A percentile compares a stretch with the other conserved stretches of the same genome.
phyloP scores from a whole-genome alignment of 495 filamentous ascomycete species.

The Aspergillus olivimuriae region DNA sequence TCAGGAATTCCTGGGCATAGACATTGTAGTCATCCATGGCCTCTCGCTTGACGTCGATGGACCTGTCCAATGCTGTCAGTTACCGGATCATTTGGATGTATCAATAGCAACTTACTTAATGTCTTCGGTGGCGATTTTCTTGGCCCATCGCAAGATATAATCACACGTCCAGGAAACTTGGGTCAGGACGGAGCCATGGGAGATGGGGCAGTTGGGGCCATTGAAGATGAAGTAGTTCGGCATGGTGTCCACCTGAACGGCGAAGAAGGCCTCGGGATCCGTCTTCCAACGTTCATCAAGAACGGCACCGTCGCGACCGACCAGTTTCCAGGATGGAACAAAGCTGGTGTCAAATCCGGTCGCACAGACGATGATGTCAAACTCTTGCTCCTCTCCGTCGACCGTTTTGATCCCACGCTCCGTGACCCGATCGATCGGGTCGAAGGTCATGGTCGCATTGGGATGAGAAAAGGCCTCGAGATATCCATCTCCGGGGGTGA shows the following conservation, averaged over 20 bases:
- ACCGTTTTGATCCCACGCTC: conserved; percentile 36
- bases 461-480: conserved; percentile 27
- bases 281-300: conserved; percentile 19
- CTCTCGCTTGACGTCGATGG: conserved; percentile 28
- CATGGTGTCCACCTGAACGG: conserved; percentile 26
- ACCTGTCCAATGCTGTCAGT: not conserved
- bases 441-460: conserved; percentile 43
- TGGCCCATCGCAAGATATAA: conserved; percentile 37
- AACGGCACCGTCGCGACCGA: conserved; percentile 25
- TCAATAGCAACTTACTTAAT: conserved; percentile 26
- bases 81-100: not conserved
- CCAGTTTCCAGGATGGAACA: conserved; percentile 24
- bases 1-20: conserved; percentile 31
- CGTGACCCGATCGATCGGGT: conserved; percentile 43
- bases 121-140: conserved; percentile 36
- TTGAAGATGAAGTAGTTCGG: conserved; percentile 47
- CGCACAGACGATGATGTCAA: conserved; percentile 45
- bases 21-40: conserved; percentile 32
- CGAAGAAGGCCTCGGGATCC: conserved; percentile 29
- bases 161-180: conserved; percentile 41
- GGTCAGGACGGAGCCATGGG: conserved; percentile 47
- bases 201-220: conserved; percentile 49
- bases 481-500: conserved; percentile 33
- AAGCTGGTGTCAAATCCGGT: conserved; percentile 43
- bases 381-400: conserved; percentile 14